Percentiles rank a stretch among this genome's conserved stretches.
phyloP scores from a whole-genome alignment of 306 rosid genomes.

The Pachyrhizus erosus region DNA sequence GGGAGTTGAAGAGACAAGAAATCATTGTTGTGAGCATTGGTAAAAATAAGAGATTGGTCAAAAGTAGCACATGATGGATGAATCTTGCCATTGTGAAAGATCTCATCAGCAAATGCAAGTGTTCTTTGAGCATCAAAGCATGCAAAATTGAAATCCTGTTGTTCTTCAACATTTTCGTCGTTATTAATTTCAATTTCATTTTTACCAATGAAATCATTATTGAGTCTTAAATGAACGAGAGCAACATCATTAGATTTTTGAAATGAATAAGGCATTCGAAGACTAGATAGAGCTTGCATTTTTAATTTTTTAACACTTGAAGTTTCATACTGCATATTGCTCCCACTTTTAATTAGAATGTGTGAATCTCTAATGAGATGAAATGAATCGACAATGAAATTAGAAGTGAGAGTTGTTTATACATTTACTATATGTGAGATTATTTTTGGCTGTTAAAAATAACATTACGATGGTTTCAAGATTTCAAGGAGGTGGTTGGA shows the following conservation, averaged over 20 bases:
- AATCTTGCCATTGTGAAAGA: conserved; percentile 64
- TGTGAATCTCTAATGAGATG: not conserved
- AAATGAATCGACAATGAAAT: not conserved
- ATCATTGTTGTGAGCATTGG: not conserved
- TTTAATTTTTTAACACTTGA: not conserved
- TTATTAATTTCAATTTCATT: not conserved
- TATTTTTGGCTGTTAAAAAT: not conserved
- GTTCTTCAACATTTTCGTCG: not conserved
- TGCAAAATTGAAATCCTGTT: not conserved
- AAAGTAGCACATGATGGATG: conserved; percentile 53
- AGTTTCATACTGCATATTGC: not conserved
- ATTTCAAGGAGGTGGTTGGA: not conserved
- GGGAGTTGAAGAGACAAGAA: conserved; percentile 36
- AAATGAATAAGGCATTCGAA: not conserved
- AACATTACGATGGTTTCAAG: not conserved
- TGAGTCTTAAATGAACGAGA: not conserved
- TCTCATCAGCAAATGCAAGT: conserved; percentile 58
- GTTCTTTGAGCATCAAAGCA: conserved; percentile 44
- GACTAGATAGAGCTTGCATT: not conserved
- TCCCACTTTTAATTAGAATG: not conserved
- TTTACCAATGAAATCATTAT: no score
- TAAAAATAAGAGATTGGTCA: conserved; percentile 42
- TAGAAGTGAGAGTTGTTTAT: not conserved
- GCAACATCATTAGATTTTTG: not conserved
- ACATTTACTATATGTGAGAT: no score